Base-by-base conservation (phyloP, 495 filamentous ascomycete species). In the Polyplosphaeria fusca region DNA sequence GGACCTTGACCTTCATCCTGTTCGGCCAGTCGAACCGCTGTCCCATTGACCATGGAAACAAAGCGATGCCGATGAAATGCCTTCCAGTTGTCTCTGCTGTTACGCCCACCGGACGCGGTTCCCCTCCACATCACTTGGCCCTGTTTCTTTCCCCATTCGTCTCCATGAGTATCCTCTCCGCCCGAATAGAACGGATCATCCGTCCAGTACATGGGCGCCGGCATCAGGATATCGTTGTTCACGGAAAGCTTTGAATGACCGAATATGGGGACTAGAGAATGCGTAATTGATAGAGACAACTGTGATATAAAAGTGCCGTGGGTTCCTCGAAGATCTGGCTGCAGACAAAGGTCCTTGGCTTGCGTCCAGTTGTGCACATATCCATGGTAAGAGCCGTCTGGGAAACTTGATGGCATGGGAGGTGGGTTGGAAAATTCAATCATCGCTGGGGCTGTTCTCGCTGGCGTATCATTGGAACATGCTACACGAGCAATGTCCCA, bases 161-260 rank as follows among this genome's bases (percentile, higher is more conserved):
- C 46, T 4, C 76, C 72, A 25, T 57, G 59, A 20, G 76, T 71
- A 18, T 55, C 23, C 26, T 71, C 72, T 47, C 77, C 74, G 44
- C 83, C 83, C 2, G 76, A 78, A 71, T 89, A 91, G n/a, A 85
- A 80, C 49, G 78, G 71, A 43, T 90, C 84, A 14, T 87, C 74
- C 46, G 79, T 76, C 74, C 84, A 86, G 71, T 91, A 91, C 85
- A 90, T 89, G 49, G 88, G 83, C 1, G 86, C 84, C 1, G 88
- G 88, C 49, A 92, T 85, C 22, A 91, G 76, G 56, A 91, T 87
- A 57, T 91, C 87, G 68, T 89, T 91, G 73, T 91, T 92, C 55
- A 86, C 81, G 42, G 82, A 79, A 40, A 89, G 74, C 67, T 92
- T 92, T 64, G 81, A 88, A 48, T 87, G 86, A 47, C 87, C 82